These are phyloP conservation scores for Aspergillus pseudoglaucus DNA, from an alignment of 2,329 filamentous ascomycete genomes.

Conservation along the genomic window DNA sequence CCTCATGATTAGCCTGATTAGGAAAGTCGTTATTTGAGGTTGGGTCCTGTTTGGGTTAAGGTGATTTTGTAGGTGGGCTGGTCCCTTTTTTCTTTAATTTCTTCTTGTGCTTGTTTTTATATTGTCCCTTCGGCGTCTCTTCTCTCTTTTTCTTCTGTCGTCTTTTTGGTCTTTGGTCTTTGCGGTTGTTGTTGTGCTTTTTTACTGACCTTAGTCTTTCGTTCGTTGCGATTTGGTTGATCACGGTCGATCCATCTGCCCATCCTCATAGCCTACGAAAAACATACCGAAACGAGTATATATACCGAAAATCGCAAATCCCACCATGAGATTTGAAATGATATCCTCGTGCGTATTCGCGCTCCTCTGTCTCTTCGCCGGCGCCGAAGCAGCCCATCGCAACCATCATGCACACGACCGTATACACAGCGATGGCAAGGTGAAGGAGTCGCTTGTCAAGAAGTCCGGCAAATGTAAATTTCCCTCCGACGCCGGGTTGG, in stretches of 20 bases:
- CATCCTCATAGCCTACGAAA: not conserved
- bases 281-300: constrained; percentile 1
- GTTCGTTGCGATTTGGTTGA: constrained; percentile 6
- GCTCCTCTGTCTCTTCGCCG: constrained; percentile 32
- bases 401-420: constrained; percentile 22
- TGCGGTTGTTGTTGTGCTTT: not conserved
- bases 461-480: constrained; percentile 56
- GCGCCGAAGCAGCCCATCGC: constrained; percentile 25
- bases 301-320: not conserved
- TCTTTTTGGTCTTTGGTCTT: constrained; percentile 1
- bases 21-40: not conserved
- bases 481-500: constrained; percentile 59
- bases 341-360: constrained; percentile 26
- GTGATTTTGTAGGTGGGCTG: not conserved
- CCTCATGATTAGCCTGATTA: constrained; percentile 5
- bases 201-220: constrained; percentile 16
- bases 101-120: constrained; percentile 1
- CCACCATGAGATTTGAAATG: constrained; percentile 31
- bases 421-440: constrained; percentile 12
- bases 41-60: not conserved
- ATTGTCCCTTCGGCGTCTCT: constrained; percentile 1
- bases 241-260: constrained; percentile 1
- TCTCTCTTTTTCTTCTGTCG: not conserved
- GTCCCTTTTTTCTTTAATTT: constrained; percentile 1
- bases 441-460: constrained; percentile 40